Percentiles rank a stretch among this genome's conserved stretches.
Evolutionary conservation across 1,139 yeast species (phyloP).

Genomic region (Debaryomyces sp.): DNA sequence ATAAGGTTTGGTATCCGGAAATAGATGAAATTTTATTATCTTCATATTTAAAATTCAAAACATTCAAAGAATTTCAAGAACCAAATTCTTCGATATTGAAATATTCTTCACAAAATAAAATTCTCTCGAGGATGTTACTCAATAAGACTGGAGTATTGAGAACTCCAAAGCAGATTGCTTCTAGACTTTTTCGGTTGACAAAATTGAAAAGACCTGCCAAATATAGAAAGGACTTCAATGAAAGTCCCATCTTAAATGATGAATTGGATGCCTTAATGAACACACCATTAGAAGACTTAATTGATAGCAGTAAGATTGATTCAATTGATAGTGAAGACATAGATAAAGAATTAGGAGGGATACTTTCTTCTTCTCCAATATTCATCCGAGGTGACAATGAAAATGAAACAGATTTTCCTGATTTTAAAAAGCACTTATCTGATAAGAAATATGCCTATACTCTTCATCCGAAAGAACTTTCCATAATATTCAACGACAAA

Average conservation of each 20-base stretch:
- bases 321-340: conserved; percentile 22
- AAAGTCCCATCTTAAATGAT: conserved; percentile 14
- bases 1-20: conserved; percentile 42
- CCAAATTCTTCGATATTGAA: conserved; percentile 30
- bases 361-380: conserved; percentile 28
- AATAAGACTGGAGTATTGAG: conserved; percentile 41
- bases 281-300: conserved; percentile 29
- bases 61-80: conserved; percentile 33
- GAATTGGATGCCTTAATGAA: conserved; percentile 26
- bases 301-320: conserved; percentile 17
- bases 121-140: conserved; percentile 43
- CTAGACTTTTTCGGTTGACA: conserved; percentile 31
- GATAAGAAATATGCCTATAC: neutral
- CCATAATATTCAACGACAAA: conserved; percentile 14
- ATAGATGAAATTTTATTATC: conserved; percentile 40
- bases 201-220: conserved; percentile 20
- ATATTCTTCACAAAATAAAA: conserved; percentile 44
- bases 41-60: conserved; percentile 39
- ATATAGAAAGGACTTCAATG: conserved; percentile 5
- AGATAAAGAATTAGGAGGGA: conserved; percentile 29
- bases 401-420: conserved; percentile 7
- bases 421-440: neutral
- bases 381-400: conserved; percentile 18
- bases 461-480: conserved; percentile 15
- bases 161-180: conserved; percentile 45